Evolutionary conservation across 148 eudicot genomes (phyloP), one percentile per base, ranked within the genome.

Genomic region (Persicaria maculosa): DNA sequence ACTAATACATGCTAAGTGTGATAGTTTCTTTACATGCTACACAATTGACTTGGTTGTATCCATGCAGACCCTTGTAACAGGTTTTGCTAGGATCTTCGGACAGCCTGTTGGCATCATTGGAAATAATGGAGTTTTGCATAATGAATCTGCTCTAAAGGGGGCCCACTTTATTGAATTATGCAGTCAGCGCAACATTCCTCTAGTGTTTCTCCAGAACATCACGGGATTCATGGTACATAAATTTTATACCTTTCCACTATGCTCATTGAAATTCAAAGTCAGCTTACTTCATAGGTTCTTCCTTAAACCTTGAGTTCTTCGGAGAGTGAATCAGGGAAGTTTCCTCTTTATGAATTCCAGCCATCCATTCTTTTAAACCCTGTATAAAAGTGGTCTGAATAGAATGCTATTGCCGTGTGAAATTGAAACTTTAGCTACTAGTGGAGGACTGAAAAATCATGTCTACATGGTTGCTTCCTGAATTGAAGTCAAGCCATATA

Each of bases 131-230:
- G 82, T 95, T 76, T 74, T 95, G 53, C 89, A 90, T 61, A 79
- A 89, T 74, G 99, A 95, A 83, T 95, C 99, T 78, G 99, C 99
- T 83, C 81, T 92, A 40, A 95, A 95, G 82, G 99, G 99, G 78
- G 87, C 99, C 45, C 99, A 95, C 77, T 95, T 92, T 65, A 95
- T 95, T 79, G 99, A 95, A 79, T 75, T 95, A 72, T 95, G 99
- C 83, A 74, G 91, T 79, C 99, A 95, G 83, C 93, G 99, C 11
- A 87, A 87, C 84, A 92, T 95, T 80, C 99, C 99, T 59, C 82
- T 95, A 85, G 82, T 95, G 77, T 92, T 92, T 81, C 99, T 95
- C 25, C 99, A 95, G 80, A 95, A 95, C 76, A 95, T 95, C 78
- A 95, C 99, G 47, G 99, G 99, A 80, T 95, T 95, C 77, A 95